phyloP scores from a whole-genome alignment of 208 protist genomes.

The Trypanosoma grayi region DNA sequence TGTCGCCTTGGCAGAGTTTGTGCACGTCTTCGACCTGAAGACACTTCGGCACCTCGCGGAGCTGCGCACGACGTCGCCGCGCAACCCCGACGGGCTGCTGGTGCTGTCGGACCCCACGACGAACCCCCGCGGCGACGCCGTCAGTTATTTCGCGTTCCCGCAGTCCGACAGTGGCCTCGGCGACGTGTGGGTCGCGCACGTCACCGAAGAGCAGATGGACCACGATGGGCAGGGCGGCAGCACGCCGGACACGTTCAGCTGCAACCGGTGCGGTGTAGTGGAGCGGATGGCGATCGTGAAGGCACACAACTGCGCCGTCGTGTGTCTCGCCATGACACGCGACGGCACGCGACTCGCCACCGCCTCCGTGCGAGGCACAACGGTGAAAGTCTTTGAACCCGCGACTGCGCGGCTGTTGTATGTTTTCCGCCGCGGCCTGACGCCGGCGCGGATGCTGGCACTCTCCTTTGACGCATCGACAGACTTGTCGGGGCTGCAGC shows the following conservation, averaged over 20 bases:
- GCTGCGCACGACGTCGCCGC: constrained; percentile 43
- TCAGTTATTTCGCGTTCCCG: constrained; percentile 32
- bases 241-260: neutral
- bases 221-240: neutral
- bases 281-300: constrained; percentile 37
- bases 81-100: constrained; percentile 40
- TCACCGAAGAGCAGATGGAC: constrained; percentile 12
- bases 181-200: constrained; percentile 30
- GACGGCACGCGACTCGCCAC: constrained; percentile 37
- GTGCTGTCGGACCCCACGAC: constrained; percentile 34
- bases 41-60: constrained; percentile 53
- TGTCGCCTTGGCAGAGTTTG: constrained; percentile 39
- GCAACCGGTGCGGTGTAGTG: constrained; percentile 13
- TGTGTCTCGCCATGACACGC: constrained; percentile 25
- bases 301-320: constrained; percentile 23
- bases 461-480: constrained; percentile 37
- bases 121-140: constrained; percentile 17
- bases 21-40: constrained; percentile 65
- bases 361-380: constrained; percentile 58
- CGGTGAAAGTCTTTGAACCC: constrained; percentile 63
- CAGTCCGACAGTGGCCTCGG: constrained; percentile 29
- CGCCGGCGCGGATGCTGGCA: constrained; percentile 36
- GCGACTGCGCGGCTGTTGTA: constrained; percentile 30
- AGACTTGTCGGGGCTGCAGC: constrained; percentile 12
- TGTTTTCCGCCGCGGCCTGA: constrained; percentile 44